Base-by-base conservation (phyloP, 129 eudicot species). In the Saposhnikovia divaricata region DNA sequence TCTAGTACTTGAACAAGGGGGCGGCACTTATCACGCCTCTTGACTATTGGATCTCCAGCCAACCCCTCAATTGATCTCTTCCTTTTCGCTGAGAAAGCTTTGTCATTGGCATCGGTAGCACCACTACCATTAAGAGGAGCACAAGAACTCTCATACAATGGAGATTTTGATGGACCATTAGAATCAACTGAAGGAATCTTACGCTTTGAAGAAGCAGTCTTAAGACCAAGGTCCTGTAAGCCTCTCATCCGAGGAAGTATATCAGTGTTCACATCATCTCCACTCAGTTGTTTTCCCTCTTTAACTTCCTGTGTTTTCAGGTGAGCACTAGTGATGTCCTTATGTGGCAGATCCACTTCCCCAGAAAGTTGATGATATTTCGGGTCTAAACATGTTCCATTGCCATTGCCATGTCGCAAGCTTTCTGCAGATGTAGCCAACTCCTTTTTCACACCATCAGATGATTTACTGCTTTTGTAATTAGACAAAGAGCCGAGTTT, bases 141-240 rank as follows among this genome's bases (percentile, higher is more conserved):
- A 51, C 28, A 59, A 53, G 71, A 57, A 39, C 75, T 78, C 78
- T 79, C 81, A 79, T 39, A 74, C 59, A 45, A 31, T 45, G 75
- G 72, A 69, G 79, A 80, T 69, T 65, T 70, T 53, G 48, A 82
- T 15, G 79, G 74, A 74, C 80, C 82, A 55, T 75, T 83, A 66
- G 77, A 74, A 81, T 83, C 80, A 68, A 77, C 65, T 39, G 81
- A 78, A 46, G 84, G 39, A 83, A 76, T 77, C 81, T 84, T 84
- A 81, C 53, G 82, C 74, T 82, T 77, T 43, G 82, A 73, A 75
- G 90, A 82, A 57, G 79, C 55, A 80, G 85, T 83, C 55, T 78
- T 77, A 44, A 85, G 85, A 16, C 92, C 93, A 76, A 90, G 82
- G 83, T 89, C 93, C 81, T 89, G 91, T 85, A 91, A 85, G 77